phyloP scores from a whole-genome alignment of 1,139 yeast species.

The Pneumocystis carinii region DNA sequence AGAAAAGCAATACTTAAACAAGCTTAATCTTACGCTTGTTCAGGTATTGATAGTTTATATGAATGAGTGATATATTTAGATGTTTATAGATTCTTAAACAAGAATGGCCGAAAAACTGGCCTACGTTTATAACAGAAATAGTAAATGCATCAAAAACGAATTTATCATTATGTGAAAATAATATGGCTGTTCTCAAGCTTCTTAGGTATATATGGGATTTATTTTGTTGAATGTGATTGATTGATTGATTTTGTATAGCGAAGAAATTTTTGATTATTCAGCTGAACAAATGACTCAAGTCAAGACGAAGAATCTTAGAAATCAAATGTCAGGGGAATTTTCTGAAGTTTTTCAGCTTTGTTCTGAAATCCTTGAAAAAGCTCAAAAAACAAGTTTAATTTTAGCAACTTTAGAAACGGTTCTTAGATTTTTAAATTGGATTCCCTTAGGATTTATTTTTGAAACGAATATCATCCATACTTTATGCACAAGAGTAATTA shows the following conservation, averaged over 20 bases:
- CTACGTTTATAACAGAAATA: slow-evolving; percentile 86
- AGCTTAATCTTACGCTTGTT: slow-evolving; percentile 84
- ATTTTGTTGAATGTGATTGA: neutral
- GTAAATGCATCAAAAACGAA: slow-evolving; percentile 73
- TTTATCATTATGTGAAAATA: slow-evolving; percentile 89
- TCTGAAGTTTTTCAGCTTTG: slow-evolving; percentile 86
- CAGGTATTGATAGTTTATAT: slow-evolving; percentile 9
- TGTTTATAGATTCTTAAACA: slow-evolving; percentile 64
- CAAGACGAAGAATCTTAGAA: slow-evolving; percentile 67
- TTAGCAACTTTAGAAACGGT: slow-evolving; percentile 74
- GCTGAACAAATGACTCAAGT: slow-evolving; percentile 96
- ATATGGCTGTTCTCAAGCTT: slow-evolving; percentile 79
- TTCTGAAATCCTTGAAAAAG: slow-evolving; percentile 81
- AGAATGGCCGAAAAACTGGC: slow-evolving; percentile 99
- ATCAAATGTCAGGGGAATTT: slow-evolving; percentile 76
- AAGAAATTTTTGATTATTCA: slow-evolving; percentile 88
- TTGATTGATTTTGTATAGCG: slow-evolving; percentile 31
- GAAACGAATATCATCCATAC: slow-evolving; percentile 67
- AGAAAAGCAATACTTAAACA: slow-evolving; percentile 75
- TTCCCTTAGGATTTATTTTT: slow-evolving; percentile 76
- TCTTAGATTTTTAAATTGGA: slow-evolving; percentile 83
- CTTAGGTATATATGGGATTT: slow-evolving; percentile 23
- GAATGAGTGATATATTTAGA: neutral
- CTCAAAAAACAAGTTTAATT: slow-evolving; percentile 65
- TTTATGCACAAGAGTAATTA: slow-evolving; percentile 36